Base-by-base conservation (phyloP, 495 filamentous ascomycete species). In the Penicillium simplicissimum region DNA sequence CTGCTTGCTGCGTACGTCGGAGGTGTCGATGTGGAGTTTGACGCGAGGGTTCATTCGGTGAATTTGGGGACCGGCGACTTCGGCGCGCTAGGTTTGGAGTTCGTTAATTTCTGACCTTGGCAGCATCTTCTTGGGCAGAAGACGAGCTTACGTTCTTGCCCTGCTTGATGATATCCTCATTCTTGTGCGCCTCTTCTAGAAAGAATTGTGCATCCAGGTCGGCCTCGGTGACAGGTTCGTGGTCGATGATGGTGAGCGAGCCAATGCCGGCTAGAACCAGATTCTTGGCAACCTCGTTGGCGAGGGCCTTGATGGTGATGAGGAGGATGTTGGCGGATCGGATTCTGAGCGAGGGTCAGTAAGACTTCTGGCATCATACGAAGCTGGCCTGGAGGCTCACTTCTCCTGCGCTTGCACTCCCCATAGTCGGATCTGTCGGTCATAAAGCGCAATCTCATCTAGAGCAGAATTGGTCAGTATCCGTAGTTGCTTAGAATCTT, bases 381-480 rank as follows among this genome's bases (percentile, higher is more conserved):
- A 4, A 23, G 28, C 28, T 45, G 19, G n/a, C 9, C 19, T 10
- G 17, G 17, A 36, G 10, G 61, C 77, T 71, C 69, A 90, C 87
- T 85, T 85, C 64, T 89, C 89, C 73, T 98, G 95, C 7, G 96
- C 95, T 70, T 96, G 85, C 59, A 98, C 89, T 53, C 95, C 95
- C 95, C 95, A 98, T 33, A 98, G 86, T n/a, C 95, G 90, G 68
- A 98, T 97, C 74, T 98, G 95, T 21, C 95, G 89, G 75, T 98
- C 95, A 76, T 98, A 98, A 23, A 98, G 85, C 38, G 96, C 96
- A 68, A 98, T 96, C 70, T 98, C 95, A 77, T 97, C 95, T 96
- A 47, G 45, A 19, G 13, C 9, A 7, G 25, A 8, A n/a, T 35
- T 36, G 3, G 21, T 55, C 9, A 23, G 25, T 21, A 55, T 25